Base-by-base conservation (phyloP, 352 stramenopile species). In the Pythium aphanidermatum region DNA sequence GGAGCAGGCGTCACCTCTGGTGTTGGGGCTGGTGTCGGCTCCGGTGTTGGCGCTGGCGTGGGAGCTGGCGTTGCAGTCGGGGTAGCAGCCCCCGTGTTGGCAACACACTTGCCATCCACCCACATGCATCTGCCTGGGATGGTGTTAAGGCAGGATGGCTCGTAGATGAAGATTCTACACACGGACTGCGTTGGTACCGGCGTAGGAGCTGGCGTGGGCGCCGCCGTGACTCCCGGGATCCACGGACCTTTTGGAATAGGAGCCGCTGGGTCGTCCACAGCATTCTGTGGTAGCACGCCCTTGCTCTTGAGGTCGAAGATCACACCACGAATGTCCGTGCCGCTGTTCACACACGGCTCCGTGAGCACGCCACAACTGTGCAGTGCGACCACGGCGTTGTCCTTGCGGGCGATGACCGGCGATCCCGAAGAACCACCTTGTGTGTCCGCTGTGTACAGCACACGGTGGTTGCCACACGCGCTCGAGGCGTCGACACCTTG, bases 391-490 rank as follows among this genome's bases (percentile, higher is more conserved):
- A 64, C 55, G 0, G 33, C 16, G 29, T 55, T 41, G 43, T 63
- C 55, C 14, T 5, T 7, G 3, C 35, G 24, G 8, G 43, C 41
- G 16, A 60, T 4, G 26, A 60, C 35, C 4, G 46, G 47, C 21
- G 46, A 58, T 1, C 46, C 54, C 2, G 47, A 63, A 13, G 48
- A 48, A 28, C 55, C 55, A 21, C 38, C 38, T 13, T 55, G 11
- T 24, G 55, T 64, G 37, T 64, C 55, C 13, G 45, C 47, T 38
- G 35, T 56, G 44, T 64, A 64, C 27, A 28, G 27, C 17, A 60
- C 38, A 34, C 35, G 35, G 44, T 56, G 33, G 29, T 55, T 38
- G 19, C 55, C 43, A n/a, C 43, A 55, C 9, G 43, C 27, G 26
- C 32, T 48, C 32, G 50, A 48, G 20, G 26, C 33, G 20, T 52